Conservation (phyloP, 2,329 filamentous ascomycete species). For the Chrysoporthe deuterocubensis region DNA sequence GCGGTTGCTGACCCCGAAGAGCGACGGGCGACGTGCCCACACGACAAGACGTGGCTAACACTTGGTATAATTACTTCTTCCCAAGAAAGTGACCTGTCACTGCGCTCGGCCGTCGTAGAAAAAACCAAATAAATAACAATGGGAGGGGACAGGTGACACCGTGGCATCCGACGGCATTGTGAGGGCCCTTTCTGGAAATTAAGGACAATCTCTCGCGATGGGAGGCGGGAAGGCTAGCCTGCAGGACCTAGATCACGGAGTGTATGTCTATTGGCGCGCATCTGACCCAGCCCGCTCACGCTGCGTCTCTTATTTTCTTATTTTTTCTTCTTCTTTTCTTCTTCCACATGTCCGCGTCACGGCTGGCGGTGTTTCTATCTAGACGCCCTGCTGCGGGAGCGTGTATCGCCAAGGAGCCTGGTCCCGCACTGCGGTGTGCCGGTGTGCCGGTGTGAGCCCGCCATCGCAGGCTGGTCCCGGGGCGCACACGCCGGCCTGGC, state of each 20-base stretch:
- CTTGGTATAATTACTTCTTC: too few species aligned
- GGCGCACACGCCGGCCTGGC: neutral
- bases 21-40: neutral
- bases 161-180: neutral
- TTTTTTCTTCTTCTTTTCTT: too few species aligned
- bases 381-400: too few species aligned
- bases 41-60: neutral
- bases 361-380: too few species aligned
- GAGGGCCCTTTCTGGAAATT: neutral
- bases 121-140: too few species aligned
- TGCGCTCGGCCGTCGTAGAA: neutral
- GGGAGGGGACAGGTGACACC: neutral
- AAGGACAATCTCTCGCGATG: neutral
- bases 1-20: neutral
- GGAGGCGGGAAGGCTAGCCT: neutral
- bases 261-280: neutral
- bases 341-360: neutral
- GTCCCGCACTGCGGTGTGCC: neutral
- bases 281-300: neutral
- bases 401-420: too few species aligned
- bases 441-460: too few species aligned
- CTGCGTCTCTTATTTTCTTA: neutral
- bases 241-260: neutral
- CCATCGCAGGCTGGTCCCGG: neutral
- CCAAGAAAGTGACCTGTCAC: neutral